These are phyloP conservation scores for Ascochyta viciae-villosae DNA, from an alignment of 2,329 filamentous ascomycete genomes.

Conservation along the genomic window DNA sequence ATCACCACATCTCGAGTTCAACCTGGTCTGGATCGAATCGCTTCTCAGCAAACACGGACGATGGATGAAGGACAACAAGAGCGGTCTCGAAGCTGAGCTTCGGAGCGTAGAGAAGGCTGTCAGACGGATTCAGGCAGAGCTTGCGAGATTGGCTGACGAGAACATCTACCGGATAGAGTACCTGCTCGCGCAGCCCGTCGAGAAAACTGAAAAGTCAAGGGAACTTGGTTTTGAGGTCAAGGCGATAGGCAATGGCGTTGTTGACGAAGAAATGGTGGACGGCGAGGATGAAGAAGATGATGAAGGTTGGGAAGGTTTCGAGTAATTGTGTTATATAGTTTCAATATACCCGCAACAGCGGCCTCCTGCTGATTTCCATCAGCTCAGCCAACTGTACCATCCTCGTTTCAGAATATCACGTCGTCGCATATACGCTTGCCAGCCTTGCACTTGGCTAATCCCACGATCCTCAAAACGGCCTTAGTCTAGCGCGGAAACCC, in stretches of 20 bases:
- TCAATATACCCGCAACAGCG: slow-evolving; percentile 1
- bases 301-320: slow-evolving; percentile 64
- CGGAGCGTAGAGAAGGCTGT: slow-evolving; percentile 83
- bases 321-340: slow-evolving; percentile 29
- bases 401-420: not conserved
- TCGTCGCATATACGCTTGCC: not conserved
- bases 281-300: slow-evolving; percentile 36
- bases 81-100: slow-evolving; percentile 82
- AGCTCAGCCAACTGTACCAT: not conserved
- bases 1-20: slow-evolving; percentile 93
- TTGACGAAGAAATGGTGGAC: slow-evolving; percentile 46
- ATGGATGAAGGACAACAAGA: slow-evolving; percentile 81
- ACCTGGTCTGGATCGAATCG: slow-evolving; percentile 88
- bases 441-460: not conserved
- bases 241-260: slow-evolving; percentile 41
- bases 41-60: slow-evolving; percentile 81
- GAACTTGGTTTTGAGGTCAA: slow-evolving; percentile 43
- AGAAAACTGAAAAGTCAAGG: slow-evolving; percentile 33
- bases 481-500: slow-evolving; percentile 15
- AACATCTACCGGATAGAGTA: slow-evolving; percentile 92
- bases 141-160: slow-evolving; percentile 82
- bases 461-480: slow-evolving; percentile 3
- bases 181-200: slow-evolving; percentile 64
- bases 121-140: slow-evolving; percentile 78
- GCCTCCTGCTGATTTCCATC: not conserved